Conservation (phyloP, 2,329 filamentous ascomycete species). For the Dactylellina sp. region DNA sequence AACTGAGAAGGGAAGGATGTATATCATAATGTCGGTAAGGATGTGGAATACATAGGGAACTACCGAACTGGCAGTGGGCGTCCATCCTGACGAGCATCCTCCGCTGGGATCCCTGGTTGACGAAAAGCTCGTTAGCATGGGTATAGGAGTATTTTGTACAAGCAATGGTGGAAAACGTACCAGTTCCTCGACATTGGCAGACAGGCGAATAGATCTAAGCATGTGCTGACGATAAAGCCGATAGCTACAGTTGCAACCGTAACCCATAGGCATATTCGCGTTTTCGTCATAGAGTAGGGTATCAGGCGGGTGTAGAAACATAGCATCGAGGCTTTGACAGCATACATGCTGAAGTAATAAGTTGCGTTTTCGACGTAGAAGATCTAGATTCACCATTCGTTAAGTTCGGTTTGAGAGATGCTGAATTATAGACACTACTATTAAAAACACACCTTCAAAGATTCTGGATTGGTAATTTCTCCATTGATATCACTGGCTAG, state of each 20-base stretch:
- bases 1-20: constrained; percentile 35
- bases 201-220: constrained; percentile 35
- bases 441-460: constrained; percentile 22
- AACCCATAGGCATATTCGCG: constrained; percentile 38
- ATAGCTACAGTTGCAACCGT: constrained; percentile 1
- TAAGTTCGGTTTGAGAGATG: not conserved
- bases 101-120: constrained; percentile 23
- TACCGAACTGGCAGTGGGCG: constrained; percentile 15
- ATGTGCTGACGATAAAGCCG: constrained; percentile 32
- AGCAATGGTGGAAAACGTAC: constrained; percentile 2
- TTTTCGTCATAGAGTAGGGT: constrained; percentile 38
- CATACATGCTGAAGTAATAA: constrained; percentile 48
- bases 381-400: constrained; percentile 13
- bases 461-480: not conserved
- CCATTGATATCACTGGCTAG: constrained; percentile 14
- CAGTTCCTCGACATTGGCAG: constrained; percentile 49
- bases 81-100: constrained; percentile 30
- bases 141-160: not conserved
- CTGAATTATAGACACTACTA: not conserved
- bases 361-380: constrained; percentile 46
- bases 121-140: not conserved
- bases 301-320: constrained; percentile 46
- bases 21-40: constrained; percentile 39
- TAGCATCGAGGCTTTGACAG: constrained; percentile 44
- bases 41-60: constrained; percentile 47